phyloP scores from a whole-genome alignment of 163 green algal species.

The Scenedesmus sp. region DNA sequence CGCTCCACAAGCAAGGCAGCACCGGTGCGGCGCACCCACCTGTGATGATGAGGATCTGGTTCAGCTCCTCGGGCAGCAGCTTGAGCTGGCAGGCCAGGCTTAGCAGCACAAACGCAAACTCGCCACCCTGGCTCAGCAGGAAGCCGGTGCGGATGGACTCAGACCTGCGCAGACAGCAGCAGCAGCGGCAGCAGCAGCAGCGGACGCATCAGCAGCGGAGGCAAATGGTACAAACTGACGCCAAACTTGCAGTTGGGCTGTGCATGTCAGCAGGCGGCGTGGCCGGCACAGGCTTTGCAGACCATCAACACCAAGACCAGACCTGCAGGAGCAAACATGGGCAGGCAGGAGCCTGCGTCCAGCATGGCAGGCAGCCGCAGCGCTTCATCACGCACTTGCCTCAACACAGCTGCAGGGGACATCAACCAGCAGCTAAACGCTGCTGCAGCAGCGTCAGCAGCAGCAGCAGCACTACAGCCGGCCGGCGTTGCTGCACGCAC shows the following conservation, averaged over 20 bases:
- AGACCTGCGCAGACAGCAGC: constrained; percentile 57
- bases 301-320: too few relatives aligned
- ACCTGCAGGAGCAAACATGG: too few relatives aligned
- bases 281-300: too few relatives aligned
- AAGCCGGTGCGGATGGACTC: constrained; percentile 93
- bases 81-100: constrained; percentile 90
- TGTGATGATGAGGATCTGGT: constrained; percentile 72
- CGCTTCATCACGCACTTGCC: too few relatives aligned
- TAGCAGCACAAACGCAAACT: constrained; percentile 99
- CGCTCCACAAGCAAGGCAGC: too few relatives aligned
- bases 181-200: constrained; percentile 18
- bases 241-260: too few relatives aligned
- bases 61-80: constrained; percentile 93
- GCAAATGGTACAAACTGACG: too few relatives aligned
- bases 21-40: background rate
- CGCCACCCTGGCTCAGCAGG: constrained; percentile 90
- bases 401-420: background rate
- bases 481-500: constrained; percentile 32
- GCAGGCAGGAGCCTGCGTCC: too few relatives aligned
- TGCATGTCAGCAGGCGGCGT: background rate
- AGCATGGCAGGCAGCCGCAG: too few relatives aligned
- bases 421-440: too few relatives aligned
- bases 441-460: too few relatives aligned
- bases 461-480: background rate
- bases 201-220: background rate